phyloP scores from a whole-genome alignment of 2,329 filamentous ascomycete genomes.

The Epicoccum nigrum region DNA sequence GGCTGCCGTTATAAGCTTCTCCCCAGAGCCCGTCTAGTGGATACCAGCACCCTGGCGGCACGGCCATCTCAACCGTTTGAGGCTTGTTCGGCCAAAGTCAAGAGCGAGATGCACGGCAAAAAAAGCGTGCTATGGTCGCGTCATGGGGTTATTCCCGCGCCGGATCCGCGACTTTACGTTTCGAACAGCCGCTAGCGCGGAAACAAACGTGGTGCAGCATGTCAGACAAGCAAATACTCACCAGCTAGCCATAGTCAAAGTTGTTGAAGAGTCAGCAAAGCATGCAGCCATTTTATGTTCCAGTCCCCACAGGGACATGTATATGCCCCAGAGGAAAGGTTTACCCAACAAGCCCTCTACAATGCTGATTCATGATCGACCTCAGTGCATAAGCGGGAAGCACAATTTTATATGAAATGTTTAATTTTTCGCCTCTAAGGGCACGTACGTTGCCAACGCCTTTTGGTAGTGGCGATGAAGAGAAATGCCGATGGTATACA shows the following conservation, averaged over 20 bases:
- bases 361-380: background rate
- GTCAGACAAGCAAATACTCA: background rate
- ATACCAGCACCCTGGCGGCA: conserved; percentile 5
- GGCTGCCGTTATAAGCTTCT: background rate
- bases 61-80: conserved; percentile 14
- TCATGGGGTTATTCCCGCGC: conserved; percentile 7
- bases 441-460: conserved; percentile 18
- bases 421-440: conserved; percentile 17
- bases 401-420: conserved; percentile 5
- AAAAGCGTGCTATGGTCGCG: conserved; percentile 2
- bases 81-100: conserved; percentile 14
- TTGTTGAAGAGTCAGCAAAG: too few relatives aligned
- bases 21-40: conserved; percentile 1
- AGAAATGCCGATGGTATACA: conserved; percentile 24
- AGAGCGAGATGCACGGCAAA: conserved; percentile 16
- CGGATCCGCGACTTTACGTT: conserved; percentile 6
- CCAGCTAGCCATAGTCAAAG: background rate
- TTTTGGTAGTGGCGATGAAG: background rate
- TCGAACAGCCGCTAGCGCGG: conserved; percentile 10
- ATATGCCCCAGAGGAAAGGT: conserved; percentile 4
- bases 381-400: background rate
- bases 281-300: background rate
- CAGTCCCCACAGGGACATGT: conserved; percentile 12
- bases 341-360: background rate
- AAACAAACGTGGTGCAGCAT: background rate